Evolutionary conservation across 345 rosid genomes (phyloP), one percentile per base, ranked within the genome.

Genomic region (Heritiera littoralis): DNA sequence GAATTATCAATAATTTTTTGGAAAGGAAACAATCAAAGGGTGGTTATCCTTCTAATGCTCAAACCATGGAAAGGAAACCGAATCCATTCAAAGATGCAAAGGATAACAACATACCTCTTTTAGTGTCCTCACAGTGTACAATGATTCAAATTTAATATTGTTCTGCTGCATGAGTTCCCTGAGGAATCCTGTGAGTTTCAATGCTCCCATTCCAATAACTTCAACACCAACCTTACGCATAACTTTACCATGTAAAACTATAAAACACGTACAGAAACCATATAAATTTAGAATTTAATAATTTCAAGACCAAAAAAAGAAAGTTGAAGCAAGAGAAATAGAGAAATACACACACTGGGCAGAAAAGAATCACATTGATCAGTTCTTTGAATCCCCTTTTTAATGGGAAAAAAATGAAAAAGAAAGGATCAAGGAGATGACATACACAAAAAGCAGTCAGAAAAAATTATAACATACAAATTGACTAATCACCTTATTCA

Each of bases 221-320:
- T 95, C 99, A 81, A 93, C 96, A 55, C 99, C 99, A 76, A 93
- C 90, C 80, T 90, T 86, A 65, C 88, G 93, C 97, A 89, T 93
- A 70, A 93, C 98, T 87, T 92, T 92, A 68, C 98, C 99, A 80
- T 93, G 72, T 78, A 95, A 85, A 88, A 95, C 99, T 95, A 84
- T 77, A 84, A 75, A 84, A 67, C 58, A 80, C 66, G 51, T 17
- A 68, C 52, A 67, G 40, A 72, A 69, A 75, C 41, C 79, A 58
- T 78, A 74, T 52, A 75, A 84, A 80, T 77, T 56, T 40, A 65
- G 82, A 41, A 77, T 38, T 18, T 41, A 17, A 74, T 60, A 59
- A 81, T 52, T 77, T 75, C 69, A 66, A 58, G 60, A 76, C 72
- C 8, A 38, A 59, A 41, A 1, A 32, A 28, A 72, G 61, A 52